A percentile compares a stretch with the other conserved stretches of the same genome.
These are phyloP conservation scores for Penicillium cinerascens DNA, from an alignment of 495 filamentous ascomycete species.

Conservation along the genomic window DNA sequence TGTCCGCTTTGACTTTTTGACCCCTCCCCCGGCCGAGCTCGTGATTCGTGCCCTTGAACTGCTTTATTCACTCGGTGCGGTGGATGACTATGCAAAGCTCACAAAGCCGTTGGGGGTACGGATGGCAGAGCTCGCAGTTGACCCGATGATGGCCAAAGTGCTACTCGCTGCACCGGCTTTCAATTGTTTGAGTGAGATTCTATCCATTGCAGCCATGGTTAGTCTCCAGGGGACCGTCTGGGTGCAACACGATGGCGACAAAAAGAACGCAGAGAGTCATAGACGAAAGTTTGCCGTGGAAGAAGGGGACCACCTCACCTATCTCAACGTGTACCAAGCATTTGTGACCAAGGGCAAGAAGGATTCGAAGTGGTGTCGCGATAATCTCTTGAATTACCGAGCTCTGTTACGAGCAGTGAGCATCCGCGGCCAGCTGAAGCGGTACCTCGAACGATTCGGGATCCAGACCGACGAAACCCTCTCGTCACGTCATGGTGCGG, in stretches of 20 bases:
- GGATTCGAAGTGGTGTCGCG: constrained; percentile 80
- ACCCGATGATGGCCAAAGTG: constrained; percentile 95
- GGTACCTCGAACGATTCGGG: constrained; percentile 83
- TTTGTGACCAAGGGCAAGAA: constrained; percentile 85
- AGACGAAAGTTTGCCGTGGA: constrained; percentile 84
- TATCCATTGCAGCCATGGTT: constrained; percentile 94
- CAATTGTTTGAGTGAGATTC: constrained; percentile 76
- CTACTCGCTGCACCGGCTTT: constrained; percentile 75
- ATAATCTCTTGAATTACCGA: constrained; percentile 84
- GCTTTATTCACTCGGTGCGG: constrained; percentile 80
- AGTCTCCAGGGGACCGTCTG: constrained; percentile 78
- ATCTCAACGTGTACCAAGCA: constrained; percentile 89
- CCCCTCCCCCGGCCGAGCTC: constrained; percentile 82
- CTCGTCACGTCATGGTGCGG: constrained; percentile 22
- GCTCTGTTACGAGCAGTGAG: constrained; percentile 78
- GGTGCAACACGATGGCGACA: constrained; percentile 74
- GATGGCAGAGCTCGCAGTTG: constrained; percentile 93
- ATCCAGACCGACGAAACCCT: constrained; percentile 63
- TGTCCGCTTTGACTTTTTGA: constrained; percentile 84
- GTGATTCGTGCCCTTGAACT: constrained; percentile 86
- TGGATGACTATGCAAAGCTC: constrained; percentile 89
- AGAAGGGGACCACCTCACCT: constrained; percentile 92
- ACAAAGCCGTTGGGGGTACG: constrained; percentile 80
- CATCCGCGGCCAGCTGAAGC: constrained; percentile 79
- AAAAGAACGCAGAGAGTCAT: constrained; percentile 65